phyloP scores from a whole-genome alignment of 192 early-diverging fungal genomes.

The Backusella psychrophila region DNA sequence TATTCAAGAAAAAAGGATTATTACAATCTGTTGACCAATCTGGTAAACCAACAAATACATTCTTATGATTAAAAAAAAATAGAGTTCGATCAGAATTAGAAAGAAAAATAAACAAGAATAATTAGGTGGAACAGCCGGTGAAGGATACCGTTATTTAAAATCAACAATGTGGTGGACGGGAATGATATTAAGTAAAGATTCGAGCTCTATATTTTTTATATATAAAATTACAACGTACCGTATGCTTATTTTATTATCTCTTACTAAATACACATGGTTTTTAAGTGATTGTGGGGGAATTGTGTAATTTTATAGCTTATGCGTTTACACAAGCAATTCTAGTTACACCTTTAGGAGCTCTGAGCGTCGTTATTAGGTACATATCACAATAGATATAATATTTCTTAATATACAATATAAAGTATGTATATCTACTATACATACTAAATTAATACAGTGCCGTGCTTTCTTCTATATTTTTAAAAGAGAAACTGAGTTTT shows the following conservation, averaged over 20 bases:
- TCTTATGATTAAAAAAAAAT: background rate
- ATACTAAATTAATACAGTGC: slow-evolving; percentile 46
- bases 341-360: slow-evolving; percentile 92
- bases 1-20: slow-evolving; percentile 94
- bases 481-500: slow-evolving; percentile 78
- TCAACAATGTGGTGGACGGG: slow-evolving; percentile 59
- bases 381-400: background rate
- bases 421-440: background rate
- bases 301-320: slow-evolving; percentile 96
- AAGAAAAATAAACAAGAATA: background rate
- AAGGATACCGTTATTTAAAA: slow-evolving; percentile 52
- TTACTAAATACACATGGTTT: background rate
- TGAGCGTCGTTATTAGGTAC: slow-evolving; percentile 83
- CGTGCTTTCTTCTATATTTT: slow-evolving; percentile 80
- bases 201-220: background rate
- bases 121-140: slow-evolving; percentile 45
- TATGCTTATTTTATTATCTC: background rate
- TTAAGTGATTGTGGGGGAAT: slow-evolving; percentile 89
- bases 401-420: background rate
- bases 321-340: slow-evolving; percentile 93
- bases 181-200: slow-evolving; percentile 50
- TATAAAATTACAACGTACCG: background rate
- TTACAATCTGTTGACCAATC: slow-evolving; percentile 66
- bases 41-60: slow-evolving; percentile 22
- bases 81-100: background rate